Evolutionary conservation across 2,329 filamentous ascomycete genomes (phyloP), one percentile per base, ranked within the genome.

Genomic region (Monosporascus sp.): DNA sequence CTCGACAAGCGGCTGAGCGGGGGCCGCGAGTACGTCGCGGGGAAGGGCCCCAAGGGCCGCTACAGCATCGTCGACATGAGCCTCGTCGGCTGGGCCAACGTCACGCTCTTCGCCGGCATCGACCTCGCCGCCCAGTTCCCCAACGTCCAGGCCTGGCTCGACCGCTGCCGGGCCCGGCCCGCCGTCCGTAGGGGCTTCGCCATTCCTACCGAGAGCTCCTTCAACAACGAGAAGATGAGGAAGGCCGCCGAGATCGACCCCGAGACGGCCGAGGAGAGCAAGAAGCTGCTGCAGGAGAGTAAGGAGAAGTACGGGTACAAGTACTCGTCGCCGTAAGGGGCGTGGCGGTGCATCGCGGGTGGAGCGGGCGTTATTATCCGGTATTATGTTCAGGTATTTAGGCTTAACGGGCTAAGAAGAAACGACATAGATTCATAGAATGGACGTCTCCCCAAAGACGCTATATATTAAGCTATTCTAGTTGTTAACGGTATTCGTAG

Each of bases 51-150:
- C 22, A n/a, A 64, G 25, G 79, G 83, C 58, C 81, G 79, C 62
- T 84, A 77, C 68, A 82, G 78, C 60, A 83, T 87, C 52, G 88
- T 84, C 0, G 89, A 93, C 70, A 90, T 93, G 51, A 79, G 85
- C 31, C 76, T 84, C 54, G 81, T 86, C 65, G 85, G 86, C 39
- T 92, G 89, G 89, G 75, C 85, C 48, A 77, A 83, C 47, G 68
- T 70, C 2, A 75, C 81, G 1, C 72, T 74, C 17, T 82, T 85
- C 75, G 74, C 79, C 0, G 85, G 85, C 20, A 61, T 90, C 27
- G 80, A 89, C 49, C 76, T 88, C 52, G 46, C 57, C 5, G 71
- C 77, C 2, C 76, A 83, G 56, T 90, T 90, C 70, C 85, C 85
- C 14, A 72, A 81, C 50, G 68, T 90, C 52, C 78, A 83, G 65